Evolutionary conservation across 2,329 filamentous ascomycete genomes (phyloP), one percentile per base, ranked within the genome.

Genomic region (Talaromyces sp.): DNA sequence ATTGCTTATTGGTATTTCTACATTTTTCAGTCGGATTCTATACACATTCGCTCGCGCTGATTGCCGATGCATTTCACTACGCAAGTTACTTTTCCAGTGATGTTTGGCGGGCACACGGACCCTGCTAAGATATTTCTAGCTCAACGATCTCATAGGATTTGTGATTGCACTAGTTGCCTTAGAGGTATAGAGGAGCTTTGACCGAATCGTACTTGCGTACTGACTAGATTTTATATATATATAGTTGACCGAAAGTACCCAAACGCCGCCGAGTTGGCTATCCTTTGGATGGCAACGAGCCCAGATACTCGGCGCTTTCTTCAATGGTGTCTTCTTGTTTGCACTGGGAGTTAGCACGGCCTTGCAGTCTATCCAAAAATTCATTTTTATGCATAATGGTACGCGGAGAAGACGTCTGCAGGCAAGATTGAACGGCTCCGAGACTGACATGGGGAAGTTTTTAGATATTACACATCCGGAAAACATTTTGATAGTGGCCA

Each of bases 31-130:
- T 89, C 66, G 89, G 89, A 1, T 89, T 91, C 70, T 87, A 87
- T 67, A 92, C 91, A 1, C 82, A 83, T 63, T 92, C 90, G 0
- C 81, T 93, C 11, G 89, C 89, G 0, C 80, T 93, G 1, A 80
- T 93, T 34, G 90, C 91, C 29, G 91, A 93, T 81, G 89, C 91
- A 1, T 92, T 93, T 70, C 91, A 93, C 74, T 91, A 92, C 73
- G 88, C 90, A 79, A 67, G 84, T 72, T 63, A 69, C 54, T 49
- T 13, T 63, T 58, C 38, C 13, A 2, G 22, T 45, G 38, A n/a
- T 11, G 25, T 56, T 53, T 13, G n/a, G 34, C n/a, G 1, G n/a
- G 11, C 22, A 3, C 17, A 58, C 53, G 38, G 34, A 40, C 65
- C 59, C 67, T 31, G 61, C 31, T 25, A 13, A 29, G 8, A 3